These are phyloP conservation scores for Globisporangium paroecandrum DNA, from an alignment of 352 stramenopile species.

Conservation along the genomic window DNA sequence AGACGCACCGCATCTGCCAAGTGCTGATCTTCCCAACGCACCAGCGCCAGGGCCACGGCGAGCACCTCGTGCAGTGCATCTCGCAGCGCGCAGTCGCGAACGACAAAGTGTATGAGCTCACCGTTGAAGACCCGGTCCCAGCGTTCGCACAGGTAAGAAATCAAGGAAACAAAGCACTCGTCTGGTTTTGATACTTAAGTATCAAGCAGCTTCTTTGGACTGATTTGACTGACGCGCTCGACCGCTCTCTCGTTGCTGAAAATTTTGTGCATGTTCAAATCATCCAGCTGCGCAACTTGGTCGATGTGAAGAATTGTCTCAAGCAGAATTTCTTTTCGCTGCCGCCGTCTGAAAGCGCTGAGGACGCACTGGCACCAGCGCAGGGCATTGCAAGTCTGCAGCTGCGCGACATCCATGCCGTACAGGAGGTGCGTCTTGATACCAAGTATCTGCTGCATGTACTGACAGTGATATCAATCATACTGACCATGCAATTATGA, in stretches of 20 bases:
- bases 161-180: not conserved
- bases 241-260: not conserved
- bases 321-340: constrained; percentile 59
- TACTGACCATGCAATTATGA: not conserved
- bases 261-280: constrained; percentile 24
- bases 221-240: not conserved
- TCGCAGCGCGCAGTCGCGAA: constrained; percentile 49
- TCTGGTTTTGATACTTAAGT: not conserved
- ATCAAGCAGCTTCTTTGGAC: not conserved
- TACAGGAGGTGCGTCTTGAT: constrained; percentile 45
- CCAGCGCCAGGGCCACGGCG: constrained; percentile 78
- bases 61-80: constrained; percentile 71
- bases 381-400: constrained; percentile 40
- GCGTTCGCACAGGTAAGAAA: constrained; percentile 43
- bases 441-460: not conserved
- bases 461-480: not conserved
- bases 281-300: constrained; percentile 54
- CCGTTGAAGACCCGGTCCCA: constrained; percentile 79
- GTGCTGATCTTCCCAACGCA: constrained; percentile 73
- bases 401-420: constrained; percentile 46
- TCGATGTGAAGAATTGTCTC: constrained; percentile 65
- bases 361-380: constrained; percentile 17
- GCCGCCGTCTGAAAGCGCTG: constrained; percentile 22
- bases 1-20: constrained; percentile 83
- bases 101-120: constrained; percentile 72